Evolutionary conservation across 179 eudicot genomes (phyloP), one percentile per base, ranked within the genome.

Genomic region (Vitellaria paradoxa): DNA sequence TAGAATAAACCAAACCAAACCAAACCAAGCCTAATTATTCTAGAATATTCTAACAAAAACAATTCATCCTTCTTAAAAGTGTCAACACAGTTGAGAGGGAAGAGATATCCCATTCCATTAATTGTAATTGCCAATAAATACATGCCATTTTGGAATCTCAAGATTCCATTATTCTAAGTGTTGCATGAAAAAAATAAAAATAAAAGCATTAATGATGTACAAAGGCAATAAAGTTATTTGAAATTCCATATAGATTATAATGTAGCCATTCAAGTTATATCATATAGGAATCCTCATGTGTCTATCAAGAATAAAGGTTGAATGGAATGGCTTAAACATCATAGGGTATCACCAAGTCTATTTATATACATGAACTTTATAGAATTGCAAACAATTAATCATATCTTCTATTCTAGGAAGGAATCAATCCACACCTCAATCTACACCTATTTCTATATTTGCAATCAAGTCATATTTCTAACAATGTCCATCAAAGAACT

Each of bases 101-200:
- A 70, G 46, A 15, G 12, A 53, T 9, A 20, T 56, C 45, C 24
- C 73, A 68, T 47, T 68, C 55, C 30, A 11, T 68, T 42, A 9
- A 40, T 66, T 45, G 20, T 0, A 70, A 70, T 30, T 70, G 1
- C 74, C 21, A 52, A 20, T 23, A 12, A 14, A 55, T 52, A 70
- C 21, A 68, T 47, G 72, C 10, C 72, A 53, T 37, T 47, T 69
- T 20, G 24, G 0, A 49, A 68, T 45, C 71, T 68, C 71, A 68
- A 53, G 57, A 59, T 59, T 59, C 63, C 21, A 4, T 59, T 59
- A 59, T 17, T 59, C 23, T 13, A 3, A 76, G 61, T 74, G 67
- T 40, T 11, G 12, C 14, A 53, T 2, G 57, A 53, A 4, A 11
- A 4, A 53, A 15, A 66, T 46, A 66, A 68, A 20, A n/a, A n/a